These are phyloP conservation scores for Syzygium malaccense DNA, from an alignment of 441 rosid genomes.

Conservation along the genomic window DNA sequence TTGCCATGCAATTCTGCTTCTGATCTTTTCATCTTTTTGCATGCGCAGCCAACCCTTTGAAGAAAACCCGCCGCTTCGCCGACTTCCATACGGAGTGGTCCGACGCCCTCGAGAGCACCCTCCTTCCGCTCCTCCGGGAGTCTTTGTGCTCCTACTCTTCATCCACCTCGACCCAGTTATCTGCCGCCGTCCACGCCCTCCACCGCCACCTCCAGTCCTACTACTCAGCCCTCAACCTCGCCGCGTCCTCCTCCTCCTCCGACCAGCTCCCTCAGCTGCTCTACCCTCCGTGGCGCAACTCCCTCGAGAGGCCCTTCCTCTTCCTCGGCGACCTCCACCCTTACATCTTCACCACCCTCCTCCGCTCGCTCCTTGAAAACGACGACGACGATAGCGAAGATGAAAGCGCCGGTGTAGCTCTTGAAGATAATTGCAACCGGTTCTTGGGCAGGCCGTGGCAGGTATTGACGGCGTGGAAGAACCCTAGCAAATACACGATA, in stretches of 20 bases:
- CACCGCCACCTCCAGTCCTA: conserved; percentile 57
- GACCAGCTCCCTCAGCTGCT: conserved; percentile 49
- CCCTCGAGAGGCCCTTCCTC: conserved; percentile 66
- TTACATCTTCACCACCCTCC: conserved; percentile 60
- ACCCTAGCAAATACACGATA: conserved; percentile 30
- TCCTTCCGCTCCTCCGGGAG: conserved; percentile 49
- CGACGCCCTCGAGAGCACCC: conserved; percentile 30
- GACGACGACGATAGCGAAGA: conserved; percentile 22
- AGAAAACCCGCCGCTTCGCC: conserved; percentile 41
- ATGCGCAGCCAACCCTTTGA: conserved; percentile 10
- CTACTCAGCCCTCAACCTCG: conserved; percentile 66
- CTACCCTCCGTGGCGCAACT: conserved; percentile 63
- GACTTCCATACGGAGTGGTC: conserved; percentile 46
- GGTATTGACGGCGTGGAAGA: conserved; percentile 40
- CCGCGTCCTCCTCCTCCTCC: conserved; percentile 24
- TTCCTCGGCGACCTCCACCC: conserved; percentile 91
- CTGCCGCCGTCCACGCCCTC: conserved; percentile 43
- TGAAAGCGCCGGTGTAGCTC: neutral
- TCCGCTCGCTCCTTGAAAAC: conserved; percentile 46
- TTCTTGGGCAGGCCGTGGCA: conserved; percentile 25
- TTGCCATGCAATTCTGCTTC: neutral
- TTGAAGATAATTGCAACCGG: neutral
- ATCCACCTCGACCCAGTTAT: conserved; percentile 34
- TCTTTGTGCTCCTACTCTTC: conserved; percentile 31
- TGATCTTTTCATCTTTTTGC: neutral